Evolutionary conservation across 2,329 filamentous ascomycete species (phyloP).

Genomic region (Dryadomyces sulphureus): DNA sequence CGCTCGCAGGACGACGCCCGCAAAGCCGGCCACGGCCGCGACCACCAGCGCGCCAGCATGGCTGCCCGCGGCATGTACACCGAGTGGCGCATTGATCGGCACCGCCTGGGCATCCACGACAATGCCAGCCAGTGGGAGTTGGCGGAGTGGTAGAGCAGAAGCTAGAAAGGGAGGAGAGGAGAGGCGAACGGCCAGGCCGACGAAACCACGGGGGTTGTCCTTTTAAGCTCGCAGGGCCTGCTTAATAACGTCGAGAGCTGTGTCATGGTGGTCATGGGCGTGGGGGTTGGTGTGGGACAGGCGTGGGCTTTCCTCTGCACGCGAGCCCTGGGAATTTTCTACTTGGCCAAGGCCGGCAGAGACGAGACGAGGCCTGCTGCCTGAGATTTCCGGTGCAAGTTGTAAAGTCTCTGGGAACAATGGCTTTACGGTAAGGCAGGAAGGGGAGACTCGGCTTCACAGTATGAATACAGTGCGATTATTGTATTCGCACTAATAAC

Average conservation of each 20-base stretch:
- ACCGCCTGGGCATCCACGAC: slow-evolving; percentile 54
- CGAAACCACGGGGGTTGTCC: background rate
- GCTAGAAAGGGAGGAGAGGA: background rate
- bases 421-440: no score
- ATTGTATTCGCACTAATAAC: no score
- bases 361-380: background rate
- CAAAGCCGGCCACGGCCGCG: slow-evolving; percentile 43
- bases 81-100: slow-evolving; percentile 57
- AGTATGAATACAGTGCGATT: no score
- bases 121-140: slow-evolving; percentile 50
- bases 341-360: background rate
- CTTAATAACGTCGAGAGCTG: background rate
- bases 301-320: background rate
- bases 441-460: no score
- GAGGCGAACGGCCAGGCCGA: background rate
- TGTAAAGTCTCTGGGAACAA: no score
- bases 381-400: background rate
- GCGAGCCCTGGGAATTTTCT: background rate
- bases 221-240: slow-evolving; percentile 5
- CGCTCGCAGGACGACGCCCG: slow-evolving; percentile 43
- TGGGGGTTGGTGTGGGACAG: slow-evolving; percentile 7
- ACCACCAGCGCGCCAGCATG: slow-evolving; percentile 50
- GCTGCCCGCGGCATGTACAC: slow-evolving; percentile 46
- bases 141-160: slow-evolving; percentile 32
- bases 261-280: slow-evolving; percentile 2